Conservation (phyloP, 441 rosid species). For the Gossypium trilobum region DNA sequence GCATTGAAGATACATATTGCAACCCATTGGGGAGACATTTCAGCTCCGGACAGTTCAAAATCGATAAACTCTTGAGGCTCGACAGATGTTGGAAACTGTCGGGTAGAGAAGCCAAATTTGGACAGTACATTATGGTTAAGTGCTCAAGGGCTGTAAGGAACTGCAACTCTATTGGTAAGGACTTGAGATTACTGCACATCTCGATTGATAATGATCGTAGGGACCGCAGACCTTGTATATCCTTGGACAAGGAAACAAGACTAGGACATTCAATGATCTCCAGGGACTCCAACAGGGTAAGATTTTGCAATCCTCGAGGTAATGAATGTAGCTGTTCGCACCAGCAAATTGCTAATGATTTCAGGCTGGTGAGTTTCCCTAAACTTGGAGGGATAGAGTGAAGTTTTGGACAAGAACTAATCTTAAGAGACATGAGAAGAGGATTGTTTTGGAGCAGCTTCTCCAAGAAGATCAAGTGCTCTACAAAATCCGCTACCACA, state of each 20-base stretch:
- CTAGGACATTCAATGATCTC: slow-evolving; percentile 26
- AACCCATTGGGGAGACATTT: slow-evolving; percentile 21
- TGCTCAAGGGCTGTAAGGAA: slow-evolving; percentile 18
- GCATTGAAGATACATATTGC: slow-evolving; percentile 16
- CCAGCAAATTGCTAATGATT: slow-evolving; percentile 23
- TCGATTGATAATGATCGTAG: slow-evolving; percentile 19
- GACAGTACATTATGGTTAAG: slow-evolving; percentile 23
- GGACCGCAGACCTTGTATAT: slow-evolving; percentile 18
- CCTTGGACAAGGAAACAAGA: slow-evolving; percentile 13
- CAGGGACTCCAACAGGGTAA: slow-evolving; percentile 21
- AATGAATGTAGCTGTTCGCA: slow-evolving; percentile 19
- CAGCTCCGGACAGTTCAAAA: slow-evolving; percentile 21
- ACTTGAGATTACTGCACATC: slow-evolving; percentile 16
- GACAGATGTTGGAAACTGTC: slow-evolving; percentile 6
- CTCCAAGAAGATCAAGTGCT: background rate
- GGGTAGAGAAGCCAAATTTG: slow-evolving; percentile 19
- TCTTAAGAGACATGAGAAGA: slow-evolving; percentile 13
- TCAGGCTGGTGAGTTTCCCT: slow-evolving; percentile 12
- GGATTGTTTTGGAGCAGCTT: slow-evolving; percentile 19
- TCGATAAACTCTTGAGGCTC: background rate
- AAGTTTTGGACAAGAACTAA: slow-evolving; percentile 22
- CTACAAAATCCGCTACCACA: slow-evolving; percentile 10
- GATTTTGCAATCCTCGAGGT: slow-evolving; percentile 22
- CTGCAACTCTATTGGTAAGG: background rate
- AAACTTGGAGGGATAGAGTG: slow-evolving; percentile 12